phyloP scores from a whole-genome alignment of 208 protist species.

The Herpetomonas samuelpessoai region DNA sequence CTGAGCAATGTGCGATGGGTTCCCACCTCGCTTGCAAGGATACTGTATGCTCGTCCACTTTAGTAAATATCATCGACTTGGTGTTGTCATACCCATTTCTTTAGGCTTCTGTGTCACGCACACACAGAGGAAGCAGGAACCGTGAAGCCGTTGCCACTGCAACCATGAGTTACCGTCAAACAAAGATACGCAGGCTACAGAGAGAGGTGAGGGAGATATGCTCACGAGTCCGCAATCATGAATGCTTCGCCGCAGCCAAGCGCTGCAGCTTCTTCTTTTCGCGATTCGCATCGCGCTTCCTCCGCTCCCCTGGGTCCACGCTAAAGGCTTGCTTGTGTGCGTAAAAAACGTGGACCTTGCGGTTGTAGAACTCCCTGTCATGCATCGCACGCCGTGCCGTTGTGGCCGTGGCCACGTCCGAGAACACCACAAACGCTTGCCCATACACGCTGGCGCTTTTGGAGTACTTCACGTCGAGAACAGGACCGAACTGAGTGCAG shows the following conservation, averaged over 20 bases:
- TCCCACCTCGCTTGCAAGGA: too few species aligned
- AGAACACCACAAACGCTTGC: constrained; percentile 87
- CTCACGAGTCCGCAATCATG: neutral
- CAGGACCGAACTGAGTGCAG: constrained; percentile 86
- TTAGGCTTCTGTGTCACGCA: too few species aligned
- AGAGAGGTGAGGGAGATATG: too few species aligned
- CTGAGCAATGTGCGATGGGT: too few species aligned
- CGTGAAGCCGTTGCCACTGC: too few species aligned
- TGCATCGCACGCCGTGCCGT: constrained; percentile 60
- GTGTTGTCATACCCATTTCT: too few species aligned
- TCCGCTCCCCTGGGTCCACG: constrained; percentile 58
- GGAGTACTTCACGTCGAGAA: constrained; percentile 59
- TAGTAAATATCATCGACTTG: too few species aligned
- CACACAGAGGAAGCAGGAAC: too few species aligned
- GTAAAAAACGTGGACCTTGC: constrained; percentile 75
- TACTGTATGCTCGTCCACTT: too few species aligned
- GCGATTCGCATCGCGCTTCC: constrained; percentile 45
- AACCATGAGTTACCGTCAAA: too few species aligned
- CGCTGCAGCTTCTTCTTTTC: constrained; percentile 17
- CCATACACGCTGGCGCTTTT: constrained; percentile 67
- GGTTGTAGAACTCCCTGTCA: constrained; percentile 69
- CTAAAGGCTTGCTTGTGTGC: constrained; percentile 71
- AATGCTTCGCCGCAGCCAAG: constrained; percentile 1
- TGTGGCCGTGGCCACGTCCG: constrained; percentile 79
- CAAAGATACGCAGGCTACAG: too few species aligned